Percentiles rank a stretch among this genome's conserved stretches.
Evolutionary conservation across 1,284 basidiomycete species (phyloP).

Genomic region (Hemileccinum hortonii): DNA sequence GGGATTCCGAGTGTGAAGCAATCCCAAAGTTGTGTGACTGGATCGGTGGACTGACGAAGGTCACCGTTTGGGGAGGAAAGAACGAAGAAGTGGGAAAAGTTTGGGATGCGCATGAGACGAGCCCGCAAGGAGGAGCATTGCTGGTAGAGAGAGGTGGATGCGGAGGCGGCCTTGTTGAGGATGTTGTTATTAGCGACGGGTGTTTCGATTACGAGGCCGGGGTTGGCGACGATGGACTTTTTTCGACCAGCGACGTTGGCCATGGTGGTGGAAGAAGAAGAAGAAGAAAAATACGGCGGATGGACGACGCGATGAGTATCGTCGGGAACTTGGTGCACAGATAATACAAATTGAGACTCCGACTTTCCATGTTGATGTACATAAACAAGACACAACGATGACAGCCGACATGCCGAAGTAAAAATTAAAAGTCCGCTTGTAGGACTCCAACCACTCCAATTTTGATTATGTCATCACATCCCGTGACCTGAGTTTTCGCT

Average conservation of each 20-base stretch:
- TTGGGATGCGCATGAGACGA: conserved; percentile 71
- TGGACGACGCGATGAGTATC: background rate
- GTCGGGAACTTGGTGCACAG: conserved; percentile 20
- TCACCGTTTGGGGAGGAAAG: conserved; percentile 53
- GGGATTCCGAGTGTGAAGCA: conserved; percentile 91
- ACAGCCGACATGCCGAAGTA: conserved; percentile 9
- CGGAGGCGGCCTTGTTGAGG: conserved; percentile 81
- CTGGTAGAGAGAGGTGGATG: conserved; percentile 83
- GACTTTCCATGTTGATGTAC: conserved; percentile 27
- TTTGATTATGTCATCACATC: too few relatives aligned
- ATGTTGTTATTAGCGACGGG: conserved; percentile 77
- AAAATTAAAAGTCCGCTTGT: conserved; percentile 23
- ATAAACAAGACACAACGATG: conserved; percentile 30
- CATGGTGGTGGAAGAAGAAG: conserved; percentile 46
- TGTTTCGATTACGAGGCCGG: conserved; percentile 67
- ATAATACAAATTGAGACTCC: conserved; percentile 36
- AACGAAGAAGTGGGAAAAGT: conserved; percentile 69
- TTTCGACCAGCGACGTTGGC: conserved; percentile 72
- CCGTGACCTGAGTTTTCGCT: too few relatives aligned
- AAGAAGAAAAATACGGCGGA: background rate
- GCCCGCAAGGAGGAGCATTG: conserved; percentile 77
- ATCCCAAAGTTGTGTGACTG: conserved; percentile 93
- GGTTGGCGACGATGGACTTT: conserved; percentile 73
- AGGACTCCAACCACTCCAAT: conserved; percentile 46
- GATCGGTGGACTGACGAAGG: conserved; percentile 74